A percentile compares a stretch with the other conserved stretches of the same genome.
These are phyloP conservation scores for Holtermannia corniformis DNA, from an alignment of 768 basidiomycete genomes.

Conservation along the genomic window DNA sequence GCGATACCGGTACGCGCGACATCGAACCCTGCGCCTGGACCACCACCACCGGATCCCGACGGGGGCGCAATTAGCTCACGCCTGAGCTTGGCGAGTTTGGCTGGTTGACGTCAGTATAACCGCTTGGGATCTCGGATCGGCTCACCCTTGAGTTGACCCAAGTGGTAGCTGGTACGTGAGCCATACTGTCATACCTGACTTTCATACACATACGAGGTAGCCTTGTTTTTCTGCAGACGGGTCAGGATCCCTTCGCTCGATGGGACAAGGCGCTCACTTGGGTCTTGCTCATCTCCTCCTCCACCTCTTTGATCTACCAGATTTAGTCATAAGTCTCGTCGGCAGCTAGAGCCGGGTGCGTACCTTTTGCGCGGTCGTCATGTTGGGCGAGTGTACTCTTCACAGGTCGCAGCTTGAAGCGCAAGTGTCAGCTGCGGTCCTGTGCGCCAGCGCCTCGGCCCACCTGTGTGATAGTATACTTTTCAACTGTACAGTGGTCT, in stretches of 20 bases:
- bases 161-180: constrained; percentile 58
- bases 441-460: no score
- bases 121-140: constrained; percentile 6
- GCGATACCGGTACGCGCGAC: constrained; percentile 91
- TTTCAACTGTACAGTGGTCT: no score
- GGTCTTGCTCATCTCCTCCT: constrained; percentile 54
- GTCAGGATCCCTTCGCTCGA: constrained; percentile 7
- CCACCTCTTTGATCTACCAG: constrained; percentile 83
- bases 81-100: constrained; percentile 93
- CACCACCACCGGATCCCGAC: constrained; percentile 70
- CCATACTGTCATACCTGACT: background rate
- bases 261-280: constrained; percentile 56
- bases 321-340: constrained; percentile 58
- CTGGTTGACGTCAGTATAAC: constrained; percentile 35
- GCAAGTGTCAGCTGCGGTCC: no score
- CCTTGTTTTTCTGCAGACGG: constrained; percentile 42
- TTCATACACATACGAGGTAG: constrained; percentile 26
- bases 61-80: constrained; percentile 81
- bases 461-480: no score
- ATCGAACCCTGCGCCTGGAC: constrained; percentile 87
- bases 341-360: background rate
- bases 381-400: constrained; percentile 8
- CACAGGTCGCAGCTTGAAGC: background rate
- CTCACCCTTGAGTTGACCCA: constrained; percentile 77
- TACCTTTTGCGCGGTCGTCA: constrained; percentile 39